A percentile compares a stretch with the other conserved stretches of the same genome.
Conservation (phyloP, 2,329 filamentous ascomycete genomes). For the Penicillium oxalicum region DNA sequence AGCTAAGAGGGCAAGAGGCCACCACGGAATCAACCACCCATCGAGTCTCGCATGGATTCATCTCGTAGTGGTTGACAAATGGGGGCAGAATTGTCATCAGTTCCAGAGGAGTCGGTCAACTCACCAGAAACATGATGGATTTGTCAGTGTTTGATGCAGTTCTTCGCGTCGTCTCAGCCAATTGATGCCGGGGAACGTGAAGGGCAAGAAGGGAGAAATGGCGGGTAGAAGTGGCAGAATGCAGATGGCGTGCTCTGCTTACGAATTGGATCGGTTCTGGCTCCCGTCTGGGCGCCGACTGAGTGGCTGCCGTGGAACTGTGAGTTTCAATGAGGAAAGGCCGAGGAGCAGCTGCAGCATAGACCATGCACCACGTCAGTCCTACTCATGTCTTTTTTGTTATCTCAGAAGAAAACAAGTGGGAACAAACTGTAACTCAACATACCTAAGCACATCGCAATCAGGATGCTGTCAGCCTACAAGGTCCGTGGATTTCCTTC, state of each 20-base stretch:
- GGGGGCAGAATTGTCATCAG: no score
- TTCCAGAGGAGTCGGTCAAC: not conserved
- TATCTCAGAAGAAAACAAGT: no score
- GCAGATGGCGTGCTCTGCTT: constrained; percentile 32
- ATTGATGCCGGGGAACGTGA: constrained; percentile 11
- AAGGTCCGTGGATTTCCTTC: no score
- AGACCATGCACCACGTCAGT: no score
- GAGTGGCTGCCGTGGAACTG: no score
- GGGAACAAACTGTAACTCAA: no score
- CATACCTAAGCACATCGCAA: no score
- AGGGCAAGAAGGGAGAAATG: constrained; percentile 15
- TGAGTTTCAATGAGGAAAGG: not conserved
- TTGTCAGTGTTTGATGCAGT: constrained; percentile 2
- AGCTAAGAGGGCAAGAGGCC: constrained; percentile 13
- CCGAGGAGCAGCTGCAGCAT: not conserved
- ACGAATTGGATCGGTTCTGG: constrained; percentile 23
- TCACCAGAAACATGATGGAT: constrained; percentile 18
- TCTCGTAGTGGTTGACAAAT: no score
- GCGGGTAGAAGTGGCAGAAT: constrained; percentile 14
- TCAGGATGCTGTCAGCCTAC: no score
- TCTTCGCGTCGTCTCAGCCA: constrained; percentile 6
- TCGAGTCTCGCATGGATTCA: not conserved
- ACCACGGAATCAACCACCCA: constrained; percentile 22
- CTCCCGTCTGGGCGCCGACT: not conserved
- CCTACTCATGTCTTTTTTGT: no score